These are phyloP conservation scores for Rhizomucor miehei DNA, from an alignment of 371 early-diverging fungal genomes.

Conservation along the genomic window DNA sequence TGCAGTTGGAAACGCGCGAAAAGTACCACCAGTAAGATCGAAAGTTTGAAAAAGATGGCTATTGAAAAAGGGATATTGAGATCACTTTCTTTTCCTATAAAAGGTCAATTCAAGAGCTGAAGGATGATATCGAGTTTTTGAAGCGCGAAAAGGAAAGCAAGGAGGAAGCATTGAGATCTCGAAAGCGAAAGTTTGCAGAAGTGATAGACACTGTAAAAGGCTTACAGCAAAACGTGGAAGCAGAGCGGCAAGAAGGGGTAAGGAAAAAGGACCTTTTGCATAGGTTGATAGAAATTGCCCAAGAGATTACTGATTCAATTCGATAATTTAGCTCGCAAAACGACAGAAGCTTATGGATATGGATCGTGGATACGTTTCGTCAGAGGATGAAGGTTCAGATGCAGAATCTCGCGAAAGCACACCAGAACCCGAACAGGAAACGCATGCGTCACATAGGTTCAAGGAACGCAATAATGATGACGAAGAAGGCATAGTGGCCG, in stretches of 20 bases:
- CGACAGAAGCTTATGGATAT: slow-evolving; percentile 34
- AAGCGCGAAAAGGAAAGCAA: slow-evolving; percentile 32
- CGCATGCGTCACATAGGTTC: slow-evolving; percentile 13
- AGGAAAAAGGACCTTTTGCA: background rate
- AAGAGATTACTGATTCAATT: background rate
- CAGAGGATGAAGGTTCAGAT: slow-evolving; percentile 29
- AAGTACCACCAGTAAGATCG: slow-evolving; percentile 49
- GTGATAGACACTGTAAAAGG: slow-evolving; percentile 26
- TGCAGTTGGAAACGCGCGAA: slow-evolving; percentile 42
- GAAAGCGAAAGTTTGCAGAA: slow-evolving; percentile 26
- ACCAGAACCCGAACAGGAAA: slow-evolving; percentile 2
- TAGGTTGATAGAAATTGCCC: background rate
- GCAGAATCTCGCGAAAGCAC: slow-evolving; percentile 4
- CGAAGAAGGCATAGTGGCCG: slow-evolving; percentile 25
- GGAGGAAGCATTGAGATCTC: slow-evolving; percentile 20
- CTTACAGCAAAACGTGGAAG: slow-evolving; percentile 31
- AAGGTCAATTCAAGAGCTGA: slow-evolving; percentile 33
- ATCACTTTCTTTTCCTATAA: too few relatives aligned
- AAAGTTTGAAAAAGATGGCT: background rate
- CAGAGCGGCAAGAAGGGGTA: slow-evolving; percentile 32
- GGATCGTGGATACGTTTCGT: slow-evolving; percentile 40
- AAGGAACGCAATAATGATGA: slow-evolving; percentile 22
- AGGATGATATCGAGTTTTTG: slow-evolving; percentile 36
- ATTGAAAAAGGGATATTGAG: background rate
- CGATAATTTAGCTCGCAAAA: slow-evolving; percentile 24